Evolutionary conservation across 352 stramenopile species (phyloP).

Genomic region (Phytopythium vexans): DNA sequence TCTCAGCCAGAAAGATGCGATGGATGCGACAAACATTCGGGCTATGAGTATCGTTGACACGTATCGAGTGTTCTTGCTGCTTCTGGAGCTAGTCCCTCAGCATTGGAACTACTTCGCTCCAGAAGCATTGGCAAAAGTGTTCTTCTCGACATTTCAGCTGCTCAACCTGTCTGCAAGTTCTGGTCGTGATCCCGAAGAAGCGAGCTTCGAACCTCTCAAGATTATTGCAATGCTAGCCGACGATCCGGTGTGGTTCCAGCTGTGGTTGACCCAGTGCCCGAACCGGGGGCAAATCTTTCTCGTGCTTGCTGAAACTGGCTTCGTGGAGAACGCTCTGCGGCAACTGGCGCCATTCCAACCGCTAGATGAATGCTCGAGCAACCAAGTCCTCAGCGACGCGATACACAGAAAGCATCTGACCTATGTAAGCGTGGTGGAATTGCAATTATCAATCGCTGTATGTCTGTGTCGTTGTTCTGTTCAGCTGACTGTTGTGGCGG

Average conservation of each 20-base stretch:
- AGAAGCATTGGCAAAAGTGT: conserved; percentile 35
- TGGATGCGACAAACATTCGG: conserved; percentile 3
- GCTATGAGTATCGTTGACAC: conserved; percentile 25
- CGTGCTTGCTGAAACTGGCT: conserved; percentile 25
- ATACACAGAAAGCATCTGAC: conserved; percentile 17
- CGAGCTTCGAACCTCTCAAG: conserved; percentile 17
- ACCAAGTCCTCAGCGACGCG: neutral
- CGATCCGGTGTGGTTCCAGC: conserved; percentile 35
- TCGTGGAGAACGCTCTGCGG: conserved; percentile 37
- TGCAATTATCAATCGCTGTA: neutral
- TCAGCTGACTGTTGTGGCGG: neutral
- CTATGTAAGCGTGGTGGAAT: conserved; percentile 23
- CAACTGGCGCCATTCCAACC: conserved; percentile 33
- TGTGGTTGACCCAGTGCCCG: conserved; percentile 46
- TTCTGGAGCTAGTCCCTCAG: conserved; percentile 27
- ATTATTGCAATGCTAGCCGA: conserved; percentile 31
- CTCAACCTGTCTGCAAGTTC: conserved; percentile 33
- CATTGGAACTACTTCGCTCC: conserved; percentile 62
- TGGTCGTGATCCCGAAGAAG: conserved; percentile 19
- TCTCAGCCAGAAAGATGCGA: conserved; percentile 18
- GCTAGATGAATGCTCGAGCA: conserved; percentile 8
- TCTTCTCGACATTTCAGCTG: conserved; percentile 42
- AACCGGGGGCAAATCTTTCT: conserved; percentile 10
- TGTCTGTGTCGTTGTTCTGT: neutral
- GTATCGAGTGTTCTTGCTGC: conserved; percentile 35